phyloP scores from a whole-genome alignment of 495 filamentous ascomycete species.

The Cudoniella acicularis region DNA sequence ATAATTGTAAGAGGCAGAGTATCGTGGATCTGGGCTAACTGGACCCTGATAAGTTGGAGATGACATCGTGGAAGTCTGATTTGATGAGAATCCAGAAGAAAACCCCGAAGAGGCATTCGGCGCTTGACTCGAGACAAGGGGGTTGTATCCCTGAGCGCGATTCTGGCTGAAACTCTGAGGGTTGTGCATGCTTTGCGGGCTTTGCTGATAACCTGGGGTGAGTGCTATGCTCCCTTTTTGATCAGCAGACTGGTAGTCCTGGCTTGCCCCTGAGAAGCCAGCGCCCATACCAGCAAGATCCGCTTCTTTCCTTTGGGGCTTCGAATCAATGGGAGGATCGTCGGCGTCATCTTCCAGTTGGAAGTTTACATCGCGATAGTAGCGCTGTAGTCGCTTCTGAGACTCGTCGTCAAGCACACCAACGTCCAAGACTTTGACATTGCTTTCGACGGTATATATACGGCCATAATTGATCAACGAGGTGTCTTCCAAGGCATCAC shows the following conservation, averaged over 20 bases:
- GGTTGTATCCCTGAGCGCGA: no score
- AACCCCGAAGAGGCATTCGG: not conserved
- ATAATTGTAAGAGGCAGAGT: not conserved
- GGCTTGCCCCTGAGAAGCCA: not conserved
- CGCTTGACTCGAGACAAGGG: no score
- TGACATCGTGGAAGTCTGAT: not conserved
- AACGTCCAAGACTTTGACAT: conserved; percentile 23
- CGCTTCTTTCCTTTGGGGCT: not conserved
- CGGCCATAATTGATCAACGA: conserved; percentile 21
- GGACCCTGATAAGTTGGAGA: not conserved
- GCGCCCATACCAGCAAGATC: not conserved
- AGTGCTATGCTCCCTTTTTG: not conserved
- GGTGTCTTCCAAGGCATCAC: conserved; percentile 1
- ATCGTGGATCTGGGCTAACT: not conserved
- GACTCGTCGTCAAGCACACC: conserved; percentile 17
- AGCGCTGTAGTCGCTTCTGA: conserved; percentile 4
- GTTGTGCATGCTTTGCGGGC: not conserved
- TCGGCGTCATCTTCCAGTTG: conserved; percentile 4
- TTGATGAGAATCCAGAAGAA: not conserved
- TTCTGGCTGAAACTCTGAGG: no score
- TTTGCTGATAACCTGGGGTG: not conserved
- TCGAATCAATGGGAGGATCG: not conserved
- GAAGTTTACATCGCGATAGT: conserved; percentile 10
- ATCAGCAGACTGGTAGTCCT: not conserved
- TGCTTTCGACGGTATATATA: conserved; percentile 18